Percentiles rank a stretch among this genome's conserved stretches.
These are phyloP conservation scores for Linnemannia schmuckeri DNA, from an alignment of 192 early-diverging fungal species.

Conservation along the genomic window DNA sequence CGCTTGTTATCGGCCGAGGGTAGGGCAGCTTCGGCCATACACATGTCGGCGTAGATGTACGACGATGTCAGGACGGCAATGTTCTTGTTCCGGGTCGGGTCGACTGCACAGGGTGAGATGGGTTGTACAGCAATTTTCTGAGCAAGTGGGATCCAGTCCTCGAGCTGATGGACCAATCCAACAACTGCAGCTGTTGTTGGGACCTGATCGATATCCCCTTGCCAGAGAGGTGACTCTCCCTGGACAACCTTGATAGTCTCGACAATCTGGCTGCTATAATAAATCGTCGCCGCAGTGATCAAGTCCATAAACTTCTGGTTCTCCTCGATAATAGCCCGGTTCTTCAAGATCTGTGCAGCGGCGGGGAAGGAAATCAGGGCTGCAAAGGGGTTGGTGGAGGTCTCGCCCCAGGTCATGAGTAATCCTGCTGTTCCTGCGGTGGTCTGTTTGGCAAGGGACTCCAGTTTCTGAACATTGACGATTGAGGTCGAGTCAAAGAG, in stretches of 20 bases:
- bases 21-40: conserved; percentile 65
- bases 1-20: conserved; percentile 65
- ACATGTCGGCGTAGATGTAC: conserved; percentile 65
- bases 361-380: conserved; percentile 38
- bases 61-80: conserved; percentile 68
- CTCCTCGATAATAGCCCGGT: conserved; percentile 15
- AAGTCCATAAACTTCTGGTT: conserved; percentile 12
- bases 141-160: conserved; percentile 61
- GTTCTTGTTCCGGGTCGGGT: conserved; percentile 9
- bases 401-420: conserved; percentile 42
- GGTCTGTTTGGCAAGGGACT: background rate
- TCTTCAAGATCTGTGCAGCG: conserved; percentile 22
- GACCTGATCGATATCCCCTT: conserved; percentile 62
- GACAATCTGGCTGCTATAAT: conserved; percentile 4
- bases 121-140: conserved; percentile 40
- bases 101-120: conserved; percentile 35
- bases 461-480: conserved; percentile 41
- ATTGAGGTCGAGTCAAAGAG: conserved; percentile 52
- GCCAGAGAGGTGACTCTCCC: conserved; percentile 43
- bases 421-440: conserved; percentile 8
- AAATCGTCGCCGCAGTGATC: conserved; percentile 22
- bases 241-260: conserved; percentile 16
- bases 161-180: conserved; percentile 58
- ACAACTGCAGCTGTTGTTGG: conserved; percentile 44
- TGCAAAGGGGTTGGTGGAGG: conserved; percentile 20